These are phyloP conservation scores for Atkinsonella texensis DNA, from an alignment of 2,329 filamentous ascomycete genomes.

Conservation along the genomic window DNA sequence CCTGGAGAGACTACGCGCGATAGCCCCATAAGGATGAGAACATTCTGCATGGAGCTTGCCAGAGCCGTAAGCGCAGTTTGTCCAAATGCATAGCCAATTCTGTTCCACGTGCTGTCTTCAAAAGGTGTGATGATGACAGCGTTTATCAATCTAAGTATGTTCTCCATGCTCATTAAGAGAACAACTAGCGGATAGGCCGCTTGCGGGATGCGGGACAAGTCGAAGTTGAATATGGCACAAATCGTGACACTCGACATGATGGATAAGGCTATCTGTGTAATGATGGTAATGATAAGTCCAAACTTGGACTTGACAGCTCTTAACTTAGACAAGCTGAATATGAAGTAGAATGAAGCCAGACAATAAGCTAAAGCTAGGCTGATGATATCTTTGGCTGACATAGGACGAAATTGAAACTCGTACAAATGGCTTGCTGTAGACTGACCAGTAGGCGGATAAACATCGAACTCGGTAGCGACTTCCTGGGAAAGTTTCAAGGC, in stretches of 20 bases:
- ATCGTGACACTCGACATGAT: conserved; percentile 71
- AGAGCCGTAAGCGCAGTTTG: conserved; percentile 60
- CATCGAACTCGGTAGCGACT: conserved; percentile 44
- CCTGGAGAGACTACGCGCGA: conserved; percentile 56
- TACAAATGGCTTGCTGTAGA: conserved; percentile 50
- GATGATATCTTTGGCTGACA: conserved; percentile 53
- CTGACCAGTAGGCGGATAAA: conserved; percentile 49
- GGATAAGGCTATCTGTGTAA: conserved; percentile 58
- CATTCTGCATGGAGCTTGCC: conserved; percentile 55
- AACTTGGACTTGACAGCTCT: conserved; percentile 64
- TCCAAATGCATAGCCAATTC: conserved; percentile 63
- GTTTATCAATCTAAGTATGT: conserved; percentile 68
- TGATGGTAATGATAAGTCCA: conserved; percentile 58
- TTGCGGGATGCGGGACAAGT: conserved; percentile 62
- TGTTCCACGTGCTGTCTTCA: conserved; percentile 53
- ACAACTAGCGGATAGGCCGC: conserved; percentile 69
- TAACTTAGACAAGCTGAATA: conserved; percentile 54
- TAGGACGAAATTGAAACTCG: conserved; percentile 67
- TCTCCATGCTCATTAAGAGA: conserved; percentile 64
- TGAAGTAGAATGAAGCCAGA: conserved; percentile 51
- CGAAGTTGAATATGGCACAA: conserved; percentile 63
- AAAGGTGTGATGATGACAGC: conserved; percentile 61
- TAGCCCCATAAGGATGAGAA: conserved; percentile 52
- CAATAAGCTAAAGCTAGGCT: conserved; percentile 54
- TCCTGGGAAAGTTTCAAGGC: conserved; percentile 39